Conservation (phyloP, 495 filamentous ascomycete genomes). For the Geoglossum glabrum region DNA sequence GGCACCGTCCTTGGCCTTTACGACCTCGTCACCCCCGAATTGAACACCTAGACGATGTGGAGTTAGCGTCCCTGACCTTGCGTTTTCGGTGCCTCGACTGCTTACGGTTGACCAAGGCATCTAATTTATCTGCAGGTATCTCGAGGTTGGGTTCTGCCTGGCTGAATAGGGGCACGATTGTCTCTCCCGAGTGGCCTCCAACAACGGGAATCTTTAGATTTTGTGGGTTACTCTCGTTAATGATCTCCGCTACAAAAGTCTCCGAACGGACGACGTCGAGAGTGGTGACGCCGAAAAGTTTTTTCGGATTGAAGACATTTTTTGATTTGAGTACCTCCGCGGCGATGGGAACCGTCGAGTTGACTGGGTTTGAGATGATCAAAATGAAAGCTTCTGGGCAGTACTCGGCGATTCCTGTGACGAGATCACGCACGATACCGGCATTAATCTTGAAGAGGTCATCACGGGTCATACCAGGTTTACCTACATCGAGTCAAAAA, state of each 20-base stretch:
- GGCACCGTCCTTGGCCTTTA: conserved; percentile 89
- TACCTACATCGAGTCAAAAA: conserved; percentile 36
- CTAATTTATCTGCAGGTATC: conserved; percentile 73
- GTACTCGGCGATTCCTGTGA: conserved; percentile 66
- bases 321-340: conserved; percentile 88
- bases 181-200: conserved; percentile 92
- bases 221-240: conserved; percentile 60
- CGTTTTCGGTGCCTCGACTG: conserved; percentile 1
- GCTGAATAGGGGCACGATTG: conserved; percentile 94
- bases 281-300: conserved; percentile 93
- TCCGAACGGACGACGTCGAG: conserved; percentile 95
- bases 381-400: conserved; percentile 82
- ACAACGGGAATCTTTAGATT: conserved; percentile 76
- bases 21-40: conserved; percentile 96
- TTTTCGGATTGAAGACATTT: conserved; percentile 80
- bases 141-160: conserved; percentile 57
- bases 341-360: conserved; percentile 95
- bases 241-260: conserved; percentile 80
- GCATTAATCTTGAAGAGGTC: conserved; percentile 98
- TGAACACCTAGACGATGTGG: conserved; percentile 43
- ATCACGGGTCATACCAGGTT: conserved; percentile 98
- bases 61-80: conserved; percentile 4
- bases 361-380: conserved; percentile 97
- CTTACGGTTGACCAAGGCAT: conserved; percentile 67
- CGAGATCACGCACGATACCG: conserved; percentile 74